Base-by-base conservation (phyloP, 495 filamentous ascomycete genomes). In the Letharia lupina region DNA sequence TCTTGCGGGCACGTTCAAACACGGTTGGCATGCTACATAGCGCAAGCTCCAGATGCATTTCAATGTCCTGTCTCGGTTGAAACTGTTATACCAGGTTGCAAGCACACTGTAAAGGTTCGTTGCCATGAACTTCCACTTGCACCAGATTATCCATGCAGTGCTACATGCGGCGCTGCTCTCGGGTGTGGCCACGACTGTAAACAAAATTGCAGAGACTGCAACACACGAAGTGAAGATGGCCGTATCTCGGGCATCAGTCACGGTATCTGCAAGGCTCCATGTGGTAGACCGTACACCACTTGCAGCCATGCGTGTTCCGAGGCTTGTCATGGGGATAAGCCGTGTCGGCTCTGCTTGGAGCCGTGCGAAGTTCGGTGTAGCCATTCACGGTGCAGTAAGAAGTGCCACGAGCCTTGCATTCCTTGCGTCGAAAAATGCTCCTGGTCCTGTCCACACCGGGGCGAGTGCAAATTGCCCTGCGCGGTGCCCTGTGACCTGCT, bases 131-230 rank as follows among this genome's bases (percentile, higher is more conserved):
- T 86, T 60, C 74, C 84, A 0, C 47, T 62, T 2, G 39, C 60
- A 2, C 13, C 56, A 0, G 48, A 68, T 4, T 84, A 80, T 65
- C 62, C 62, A 1, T 92, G 88, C 68, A 45, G 39, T 0, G 73
- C 72, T 12, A 35, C 54, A 28, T 92, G 89, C 66, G 73, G 74
- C 0, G 65, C 69, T 0, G 16, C 65, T 7, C 73, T 88, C 6
- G 65, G 67, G 12, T 92, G 89, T 73, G 86, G 87, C 6, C 88
- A 92, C 70, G 60, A 41, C 6, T 93, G 90, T 72, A 76, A 73
- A 41, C 70, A 71, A 1, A 64, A 47, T 11, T 91, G 89, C 70
- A 69, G 60, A 18, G 54, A 72, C 0, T 91, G 89, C 72, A 74
- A 72, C 6, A 74, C 41, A 11, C 66, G 66, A 35, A 39, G 16